Evolutionary conservation across 192 early-diverging fungal genomes (phyloP).

Genomic region (Thoreauomyces humboldtii): DNA sequence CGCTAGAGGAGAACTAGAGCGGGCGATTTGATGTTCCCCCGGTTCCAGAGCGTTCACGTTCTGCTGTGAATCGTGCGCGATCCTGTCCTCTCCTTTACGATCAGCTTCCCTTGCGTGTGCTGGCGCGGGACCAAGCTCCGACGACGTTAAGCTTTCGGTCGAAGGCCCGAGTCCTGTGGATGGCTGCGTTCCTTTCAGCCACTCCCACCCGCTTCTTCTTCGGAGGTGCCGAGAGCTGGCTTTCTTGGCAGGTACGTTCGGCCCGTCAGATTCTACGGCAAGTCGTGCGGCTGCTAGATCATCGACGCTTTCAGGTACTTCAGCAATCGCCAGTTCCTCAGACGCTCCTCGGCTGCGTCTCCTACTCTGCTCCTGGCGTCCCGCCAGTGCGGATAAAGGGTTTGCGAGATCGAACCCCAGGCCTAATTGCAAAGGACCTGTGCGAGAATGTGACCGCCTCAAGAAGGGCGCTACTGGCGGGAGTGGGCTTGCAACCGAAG

Average conservation of each 20-base stretch:
- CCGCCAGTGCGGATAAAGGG: not conserved
- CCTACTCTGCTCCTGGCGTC: not conserved
- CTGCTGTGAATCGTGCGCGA: too few species aligned
- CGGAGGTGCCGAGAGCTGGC: not conserved
- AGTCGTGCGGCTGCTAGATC: not conserved
- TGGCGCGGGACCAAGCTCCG: too few species aligned
- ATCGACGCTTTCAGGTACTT: not conserved
- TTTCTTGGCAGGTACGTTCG: too few species aligned
- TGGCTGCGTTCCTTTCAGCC: constrained; percentile 4
- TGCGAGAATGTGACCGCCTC: not conserved
- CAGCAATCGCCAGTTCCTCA: not conserved
- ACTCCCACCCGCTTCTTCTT: not conserved
- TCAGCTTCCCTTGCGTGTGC: too few species aligned
- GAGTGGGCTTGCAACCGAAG: too few species aligned
- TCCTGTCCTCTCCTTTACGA: too few species aligned
- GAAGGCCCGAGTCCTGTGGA: too few species aligned
- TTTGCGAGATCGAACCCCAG: constrained; percentile 4
- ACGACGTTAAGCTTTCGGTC: too few species aligned
- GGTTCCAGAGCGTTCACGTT: too few species aligned
- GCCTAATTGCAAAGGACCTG: not conserved
- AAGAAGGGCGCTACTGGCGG: not conserved
- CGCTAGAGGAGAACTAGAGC: too few species aligned
- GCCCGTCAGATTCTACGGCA: too few species aligned
- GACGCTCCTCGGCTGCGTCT: not conserved
- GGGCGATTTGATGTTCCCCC: too few species aligned